Base-by-base conservation (phyloP, 108 stramenopile species). In the Cyclotella cryptica region DNA sequence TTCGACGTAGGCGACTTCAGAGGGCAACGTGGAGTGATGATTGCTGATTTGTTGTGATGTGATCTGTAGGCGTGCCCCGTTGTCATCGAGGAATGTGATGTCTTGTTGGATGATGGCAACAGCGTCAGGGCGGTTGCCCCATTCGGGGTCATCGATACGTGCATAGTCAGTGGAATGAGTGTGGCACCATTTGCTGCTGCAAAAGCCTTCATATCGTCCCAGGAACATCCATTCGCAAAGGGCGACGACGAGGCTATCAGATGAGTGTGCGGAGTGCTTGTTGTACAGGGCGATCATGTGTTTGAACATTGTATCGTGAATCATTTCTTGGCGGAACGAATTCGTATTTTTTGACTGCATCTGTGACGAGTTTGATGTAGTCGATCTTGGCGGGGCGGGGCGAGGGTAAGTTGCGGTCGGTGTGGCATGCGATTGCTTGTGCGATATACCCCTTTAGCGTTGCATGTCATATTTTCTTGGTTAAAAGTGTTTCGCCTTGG, bases 201-300 rank as follows among this genome's bases (percentile, higher is more conserved):
- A 15, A 29, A 72, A 72, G 15, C 71, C 60, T 8, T 28, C 22
- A 45, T 62, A 62, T 1, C 71, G 22, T 0, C 71, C 71, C 0
- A 72, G 59, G 14, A 49, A 17, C 14, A 72, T 30, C 71, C 71
- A 72, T 9, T 72, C 71, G 49, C 42, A 61, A 19, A 72, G 42
- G 22, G 71, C 71, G 15, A 5, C 11, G 0, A 39, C 14, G 13
- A 39, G 15, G 60, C 30, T 13, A 14, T 62, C 28, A 0, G 71
- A 59, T 8, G n/a, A 1, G 19, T 45, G 10, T 6, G 0, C 4
- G 0, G 27, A 17, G 22, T 13, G 41, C 5, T 19, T 9, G 14
- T 28, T 21, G 29, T 41, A 52, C 0, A 52, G 8, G 0, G 19
- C 30, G 8, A 47, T 1, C 57, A 71, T 57, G 13, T 42, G 42